Percentiles rank a stretch among this genome's conserved stretches.
phyloP scores from a whole-genome alignment of 1,284 basidiomycete genomes.

The Apiotrichum sp. region DNA sequence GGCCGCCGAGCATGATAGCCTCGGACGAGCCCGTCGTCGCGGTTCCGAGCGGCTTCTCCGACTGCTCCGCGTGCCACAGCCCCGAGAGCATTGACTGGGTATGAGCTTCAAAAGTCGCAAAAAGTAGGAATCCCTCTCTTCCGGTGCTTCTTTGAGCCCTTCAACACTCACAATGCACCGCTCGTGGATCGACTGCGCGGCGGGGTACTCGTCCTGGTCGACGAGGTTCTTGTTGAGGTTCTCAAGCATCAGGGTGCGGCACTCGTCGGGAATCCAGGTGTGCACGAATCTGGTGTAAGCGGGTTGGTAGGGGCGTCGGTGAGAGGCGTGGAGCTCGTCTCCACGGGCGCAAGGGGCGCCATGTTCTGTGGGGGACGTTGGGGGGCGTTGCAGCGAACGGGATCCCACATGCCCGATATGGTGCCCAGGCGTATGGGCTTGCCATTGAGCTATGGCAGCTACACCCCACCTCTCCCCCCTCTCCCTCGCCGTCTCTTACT shows the following conservation, averaged over 20 bases:
- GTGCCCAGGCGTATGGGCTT: no score
- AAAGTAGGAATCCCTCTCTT: background rate
- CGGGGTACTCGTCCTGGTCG: slow-evolving; percentile 87
- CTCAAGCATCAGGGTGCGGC: slow-evolving; percentile 68
- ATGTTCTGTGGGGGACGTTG: no score
- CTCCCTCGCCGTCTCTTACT: background rate
- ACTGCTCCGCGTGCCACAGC: slow-evolving; percentile 80
- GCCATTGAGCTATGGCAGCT: no score
- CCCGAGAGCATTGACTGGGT: slow-evolving; percentile 71
- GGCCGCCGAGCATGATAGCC: slow-evolving; percentile 85
- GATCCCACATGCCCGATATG: no score
- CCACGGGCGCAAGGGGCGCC: no score
- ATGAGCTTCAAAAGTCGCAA: background rate
- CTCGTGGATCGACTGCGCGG: slow-evolving; percentile 66
- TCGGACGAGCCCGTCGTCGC: slow-evolving; percentile 90
- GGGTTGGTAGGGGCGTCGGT: no score
- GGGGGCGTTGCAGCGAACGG: no score
- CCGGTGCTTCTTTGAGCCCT: no score
- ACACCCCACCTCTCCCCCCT: background rate
- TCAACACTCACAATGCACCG: slow-evolving; percentile 55
- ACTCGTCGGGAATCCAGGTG: slow-evolving; percentile 62
- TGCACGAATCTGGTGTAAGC: slow-evolving; percentile 56
- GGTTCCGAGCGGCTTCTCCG: slow-evolving; percentile 71
- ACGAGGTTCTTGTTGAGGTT: slow-evolving; percentile 86
- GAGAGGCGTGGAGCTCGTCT: no score